Percentiles rank a stretch among this genome's conserved stretches.
These are phyloP conservation scores for Nicotiana obtusifolia DNA, from an alignment of 257 asterid species.

Conservation along the genomic window DNA sequence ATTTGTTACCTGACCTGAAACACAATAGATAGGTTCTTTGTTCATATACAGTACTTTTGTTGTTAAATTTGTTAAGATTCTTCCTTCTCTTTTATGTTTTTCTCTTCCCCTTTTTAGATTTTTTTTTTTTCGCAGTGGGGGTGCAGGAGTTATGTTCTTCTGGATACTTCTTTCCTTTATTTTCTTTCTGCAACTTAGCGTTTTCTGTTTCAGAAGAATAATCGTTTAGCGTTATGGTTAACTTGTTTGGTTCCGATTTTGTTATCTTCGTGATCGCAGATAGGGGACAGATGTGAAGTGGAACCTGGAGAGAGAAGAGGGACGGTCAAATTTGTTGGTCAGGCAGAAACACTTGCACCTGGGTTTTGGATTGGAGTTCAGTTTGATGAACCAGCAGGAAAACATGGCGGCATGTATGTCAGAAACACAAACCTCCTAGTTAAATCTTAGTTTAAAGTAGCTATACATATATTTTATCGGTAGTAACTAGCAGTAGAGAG, in stretches of 20 bases:
- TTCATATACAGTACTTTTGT: neutral
- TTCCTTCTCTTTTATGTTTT: neutral
- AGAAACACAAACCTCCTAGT: constrained; percentile 9
- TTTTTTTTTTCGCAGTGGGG: neutral
- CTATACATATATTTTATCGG: neutral
- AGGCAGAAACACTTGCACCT: constrained; percentile 76
- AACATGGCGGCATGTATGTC: constrained; percentile 87
- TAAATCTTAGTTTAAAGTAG: neutral
- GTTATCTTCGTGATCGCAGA: constrained; percentile 30
- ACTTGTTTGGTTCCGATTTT: neutral
- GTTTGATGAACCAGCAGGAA: constrained; percentile 90
- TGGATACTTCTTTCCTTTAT: neutral
- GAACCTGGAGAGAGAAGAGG: constrained; percentile 94
- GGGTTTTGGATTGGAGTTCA: constrained; percentile 95
- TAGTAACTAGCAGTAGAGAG: neutral
- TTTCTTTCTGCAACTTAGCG: neutral
- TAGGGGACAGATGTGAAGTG: constrained; percentile 90
- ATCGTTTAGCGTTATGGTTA: neutral
- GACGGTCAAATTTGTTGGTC: constrained; percentile 70
- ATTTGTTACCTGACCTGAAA: too few relatives aligned
- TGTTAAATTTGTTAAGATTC: neutral
- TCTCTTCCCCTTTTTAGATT: neutral
- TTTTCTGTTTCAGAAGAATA: neutral
- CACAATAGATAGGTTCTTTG: too few relatives aligned
- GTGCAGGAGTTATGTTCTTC: neutral